Percentiles rank a stretch among this genome's conserved stretches.
phyloP scores from a whole-genome alignment of 768 basidiomycete species.

The Mycena belliarum region DNA sequence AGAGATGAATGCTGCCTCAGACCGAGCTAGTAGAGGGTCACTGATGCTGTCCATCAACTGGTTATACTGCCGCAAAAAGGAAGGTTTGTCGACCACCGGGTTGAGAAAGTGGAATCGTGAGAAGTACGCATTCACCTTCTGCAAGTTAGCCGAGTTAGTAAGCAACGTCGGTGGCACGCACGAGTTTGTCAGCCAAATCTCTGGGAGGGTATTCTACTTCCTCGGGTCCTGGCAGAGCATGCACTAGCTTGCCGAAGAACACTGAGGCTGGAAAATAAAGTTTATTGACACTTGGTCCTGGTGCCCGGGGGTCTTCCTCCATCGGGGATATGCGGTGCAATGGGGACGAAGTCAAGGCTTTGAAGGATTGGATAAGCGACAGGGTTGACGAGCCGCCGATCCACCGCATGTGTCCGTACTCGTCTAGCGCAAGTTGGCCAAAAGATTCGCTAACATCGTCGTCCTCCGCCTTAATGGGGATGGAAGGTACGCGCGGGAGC shows the following conservation, averaged over 20 bases:
- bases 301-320: slow-evolving; percentile 80
- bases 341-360: slow-evolving; percentile 70
- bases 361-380: slow-evolving; percentile 89
- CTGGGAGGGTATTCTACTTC: slow-evolving; percentile 87
- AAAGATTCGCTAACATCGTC: slow-evolving; percentile 85
- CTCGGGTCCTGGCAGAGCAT: slow-evolving; percentile 78
- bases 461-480: slow-evolving; percentile 59
- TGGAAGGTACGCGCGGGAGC: slow-evolving; percentile 36
- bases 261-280: slow-evolving; percentile 86
- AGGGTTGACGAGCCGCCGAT: slow-evolving; percentile 91
- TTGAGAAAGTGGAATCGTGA: slow-evolving; percentile 83
- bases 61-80: slow-evolving; percentile 73
- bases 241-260: slow-evolving; percentile 77
- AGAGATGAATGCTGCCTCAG: slow-evolving; percentile 75
- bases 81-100: slow-evolving; percentile 85
- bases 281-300: slow-evolving; percentile 80
- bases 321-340: slow-evolving; percentile 78
- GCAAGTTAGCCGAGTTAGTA: slow-evolving; percentile 26
- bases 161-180: slow-evolving; percentile 36
- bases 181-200: slow-evolving; percentile 85
- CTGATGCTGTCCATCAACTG: slow-evolving; percentile 70
- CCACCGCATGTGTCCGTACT: slow-evolving; percentile 90
- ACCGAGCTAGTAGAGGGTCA: slow-evolving; percentile 52
- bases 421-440: slow-evolving; percentile 85
- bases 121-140: slow-evolving; percentile 86